Evolutionary conservation across 73 alveolate species (phyloP).

Genomic region (Tetrahymena malaccensis): DNA sequence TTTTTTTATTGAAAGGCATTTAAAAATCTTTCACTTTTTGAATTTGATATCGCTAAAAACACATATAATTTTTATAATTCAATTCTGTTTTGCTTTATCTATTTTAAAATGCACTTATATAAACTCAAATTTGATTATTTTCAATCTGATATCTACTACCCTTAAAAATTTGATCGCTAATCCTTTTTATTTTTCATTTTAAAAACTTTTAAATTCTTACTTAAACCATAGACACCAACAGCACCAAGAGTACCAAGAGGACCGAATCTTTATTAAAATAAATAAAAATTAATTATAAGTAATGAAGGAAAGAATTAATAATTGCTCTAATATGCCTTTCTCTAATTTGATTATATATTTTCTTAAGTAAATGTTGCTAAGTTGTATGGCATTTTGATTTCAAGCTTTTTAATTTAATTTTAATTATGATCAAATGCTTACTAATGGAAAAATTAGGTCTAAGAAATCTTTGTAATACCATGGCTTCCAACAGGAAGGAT

Average conservation of each 20-base stretch:
- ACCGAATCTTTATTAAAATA: background rate
- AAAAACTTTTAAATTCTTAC: background rate
- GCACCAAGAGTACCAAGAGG: background rate
- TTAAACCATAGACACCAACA: background rate
- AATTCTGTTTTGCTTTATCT: background rate
- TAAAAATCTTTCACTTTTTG: background rate
- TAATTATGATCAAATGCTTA: background rate
- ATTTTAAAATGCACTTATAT: no score
- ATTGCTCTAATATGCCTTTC: background rate
- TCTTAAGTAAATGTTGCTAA: background rate
- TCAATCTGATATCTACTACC: background rate
- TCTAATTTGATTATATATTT: no score
- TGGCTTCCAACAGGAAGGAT: slow-evolving; percentile 25
- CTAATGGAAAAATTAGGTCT: slow-evolving; percentile 36
- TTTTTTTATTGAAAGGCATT: no score
- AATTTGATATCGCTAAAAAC: background rate
- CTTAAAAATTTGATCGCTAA: background rate
- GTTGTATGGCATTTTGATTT: background rate
- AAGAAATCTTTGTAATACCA: slow-evolving; percentile 21
- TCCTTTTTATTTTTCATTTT: background rate
- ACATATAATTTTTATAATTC: background rate
- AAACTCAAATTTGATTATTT: background rate
- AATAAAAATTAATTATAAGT: background rate
- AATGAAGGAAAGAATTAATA: background rate
- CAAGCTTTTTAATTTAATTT: background rate